Conservation (phyloP, 495 filamentous ascomycete genomes). For the Penicillium steckii region DNA sequence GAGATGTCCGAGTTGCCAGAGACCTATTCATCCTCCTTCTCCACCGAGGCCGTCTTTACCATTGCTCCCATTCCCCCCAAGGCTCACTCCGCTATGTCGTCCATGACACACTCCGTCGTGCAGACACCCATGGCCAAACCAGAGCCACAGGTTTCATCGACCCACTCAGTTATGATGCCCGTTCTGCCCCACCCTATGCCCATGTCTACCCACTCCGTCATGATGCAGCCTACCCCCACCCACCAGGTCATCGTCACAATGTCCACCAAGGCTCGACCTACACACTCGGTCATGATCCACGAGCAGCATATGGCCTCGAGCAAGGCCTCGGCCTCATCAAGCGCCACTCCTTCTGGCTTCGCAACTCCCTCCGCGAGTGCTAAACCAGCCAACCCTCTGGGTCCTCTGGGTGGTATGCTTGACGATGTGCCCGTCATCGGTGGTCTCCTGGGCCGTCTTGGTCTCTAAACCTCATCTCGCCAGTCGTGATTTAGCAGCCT, state of each 20-base stretch:
- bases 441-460: conserved; percentile 4
- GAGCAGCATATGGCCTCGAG: conserved; percentile 5
- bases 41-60: conserved; percentile 3
- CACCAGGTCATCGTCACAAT: conserved; percentile 1
- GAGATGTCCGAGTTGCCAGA: conserved; percentile 1
- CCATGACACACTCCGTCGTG: not conserved
- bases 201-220: not conserved
- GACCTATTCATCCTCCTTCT: conserved; percentile 1
- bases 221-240: conserved; percentile 1
- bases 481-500: not conserved
- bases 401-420: conserved; percentile 3
- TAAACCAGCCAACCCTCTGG: not conserved
- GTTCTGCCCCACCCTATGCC: not conserved
- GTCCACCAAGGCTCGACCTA: not conserved
- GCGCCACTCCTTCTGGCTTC: conserved; percentile 14
- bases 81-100: not conserved
- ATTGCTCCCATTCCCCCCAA: not conserved
- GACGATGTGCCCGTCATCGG: conserved; percentile 7
- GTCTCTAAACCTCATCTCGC: not conserved
- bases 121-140: not conserved
- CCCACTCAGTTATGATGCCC: not conserved
- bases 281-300: conserved; percentile 3
- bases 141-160: conserved; percentile 1
- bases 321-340: conserved; percentile 3
- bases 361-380: conserved; percentile 7